Evolutionary conservation across 768 basidiomycete genomes (phyloP).

Genomic region (Amanita molliuscula): DNA sequence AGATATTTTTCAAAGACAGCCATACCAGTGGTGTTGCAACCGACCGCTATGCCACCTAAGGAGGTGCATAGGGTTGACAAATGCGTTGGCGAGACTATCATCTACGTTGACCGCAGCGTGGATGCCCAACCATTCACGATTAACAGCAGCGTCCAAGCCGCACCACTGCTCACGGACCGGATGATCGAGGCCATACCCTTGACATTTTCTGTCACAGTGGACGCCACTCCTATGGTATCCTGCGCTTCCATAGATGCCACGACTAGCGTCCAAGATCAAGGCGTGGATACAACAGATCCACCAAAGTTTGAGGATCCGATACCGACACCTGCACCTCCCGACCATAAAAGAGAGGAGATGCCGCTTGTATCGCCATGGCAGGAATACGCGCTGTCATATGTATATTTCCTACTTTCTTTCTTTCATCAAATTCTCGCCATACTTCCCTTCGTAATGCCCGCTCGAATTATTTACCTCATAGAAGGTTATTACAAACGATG

Average conservation of each 20-base stretch:
- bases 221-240: conserved; percentile 15
- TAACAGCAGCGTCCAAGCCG: conserved; percentile 24
- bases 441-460: conserved; percentile 41
- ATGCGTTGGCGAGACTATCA: conserved; percentile 33
- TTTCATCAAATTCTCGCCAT: conserved; percentile 36
- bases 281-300: conserved; percentile 12
- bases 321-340: conserved; percentile 14
- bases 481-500: neutral
- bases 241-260: conserved; percentile 39
- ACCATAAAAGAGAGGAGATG: conserved; percentile 21
- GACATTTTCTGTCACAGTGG: conserved; percentile 18
- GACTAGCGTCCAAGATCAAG: conserved; percentile 28
- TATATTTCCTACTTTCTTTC: conserved; percentile 34
- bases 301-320: conserved; percentile 22
- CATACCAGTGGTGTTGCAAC: conserved; percentile 5
- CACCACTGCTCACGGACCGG: conserved; percentile 22
- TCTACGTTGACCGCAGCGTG: conserved; percentile 21
- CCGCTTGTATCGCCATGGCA: conserved; percentile 9
- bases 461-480: conserved; percentile 21
- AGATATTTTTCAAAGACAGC: conserved; percentile 27
- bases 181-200: conserved; percentile 24
- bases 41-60: conserved; percentile 10
- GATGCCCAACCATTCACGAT: conserved; percentile 20
- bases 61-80: conserved; percentile 38
- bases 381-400: conserved; percentile 14